phyloP scores from a whole-genome alignment of 2,329 filamentous ascomycete species.

The Aspergillus glaucus region DNA sequence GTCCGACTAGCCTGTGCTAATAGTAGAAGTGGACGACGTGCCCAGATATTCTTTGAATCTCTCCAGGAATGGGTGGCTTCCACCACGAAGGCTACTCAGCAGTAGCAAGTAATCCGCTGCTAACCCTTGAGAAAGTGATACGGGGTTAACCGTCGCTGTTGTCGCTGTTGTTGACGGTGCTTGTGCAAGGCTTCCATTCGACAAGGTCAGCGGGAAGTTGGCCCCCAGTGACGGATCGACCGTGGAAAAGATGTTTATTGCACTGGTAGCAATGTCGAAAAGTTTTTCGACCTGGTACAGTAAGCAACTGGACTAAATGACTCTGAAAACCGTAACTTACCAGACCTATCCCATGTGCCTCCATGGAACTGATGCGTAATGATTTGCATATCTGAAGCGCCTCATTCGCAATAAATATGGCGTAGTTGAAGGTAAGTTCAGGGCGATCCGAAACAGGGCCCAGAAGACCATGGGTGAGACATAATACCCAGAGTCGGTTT shows the following conservation, averaged over 20 bases:
- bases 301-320: slow-evolving; percentile 1
- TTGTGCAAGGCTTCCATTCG: slow-evolving; percentile 2
- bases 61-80: slow-evolving; percentile 30
- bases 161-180: slow-evolving; percentile 5
- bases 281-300: slow-evolving; percentile 31
- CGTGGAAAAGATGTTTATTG: slow-evolving; percentile 24
- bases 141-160: slow-evolving; percentile 6
- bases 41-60: slow-evolving; percentile 24
- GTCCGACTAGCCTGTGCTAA: slow-evolving; percentile 11
- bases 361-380: slow-evolving; percentile 33
- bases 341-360: slow-evolving; percentile 37
- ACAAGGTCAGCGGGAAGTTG: slow-evolving; percentile 2
- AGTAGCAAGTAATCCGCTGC: slow-evolving; percentile 27
- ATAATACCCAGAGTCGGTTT: slow-evolving; percentile 39
- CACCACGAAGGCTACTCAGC: slow-evolving; percentile 28
- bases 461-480: slow-evolving; percentile 35
- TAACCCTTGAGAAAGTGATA: slow-evolving; percentile 14
- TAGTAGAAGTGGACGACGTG: slow-evolving; percentile 15
- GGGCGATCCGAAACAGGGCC: slow-evolving; percentile 27
- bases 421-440: slow-evolving; percentile 34
- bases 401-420: slow-evolving; percentile 28
- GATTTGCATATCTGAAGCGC: slow-evolving; percentile 30
- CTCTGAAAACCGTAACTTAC: slow-evolving; percentile 15
- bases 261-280: slow-evolving; percentile 32
- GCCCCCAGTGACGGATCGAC: slow-evolving; percentile 16